phyloP scores from a whole-genome alignment of 257 asterid species.

The Hygrophila difformis region DNA sequence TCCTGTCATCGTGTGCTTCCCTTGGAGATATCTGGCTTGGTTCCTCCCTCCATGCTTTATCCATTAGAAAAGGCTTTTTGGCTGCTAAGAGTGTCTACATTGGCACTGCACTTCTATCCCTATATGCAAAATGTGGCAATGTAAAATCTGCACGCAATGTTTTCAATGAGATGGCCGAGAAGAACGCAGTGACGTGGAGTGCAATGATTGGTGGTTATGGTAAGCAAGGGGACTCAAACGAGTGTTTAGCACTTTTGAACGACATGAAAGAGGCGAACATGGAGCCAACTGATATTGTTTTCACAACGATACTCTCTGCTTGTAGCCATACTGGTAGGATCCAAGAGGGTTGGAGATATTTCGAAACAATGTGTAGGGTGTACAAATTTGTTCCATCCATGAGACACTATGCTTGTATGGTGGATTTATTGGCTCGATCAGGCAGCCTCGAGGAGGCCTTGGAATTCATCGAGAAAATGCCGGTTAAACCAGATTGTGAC shows the following conservation, averaged over 20 bases:
- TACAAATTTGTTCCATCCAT: constrained; percentile 28
- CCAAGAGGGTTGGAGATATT: constrained; percentile 44
- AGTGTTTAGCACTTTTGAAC: constrained; percentile 30
- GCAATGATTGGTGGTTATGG: constrained; percentile 59
- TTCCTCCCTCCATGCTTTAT: constrained; percentile 38
- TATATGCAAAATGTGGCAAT: constrained; percentile 58
- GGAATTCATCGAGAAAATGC: constrained; percentile 43
- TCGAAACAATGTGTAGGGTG: constrained; percentile 27
- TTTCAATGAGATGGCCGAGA: constrained; percentile 39
- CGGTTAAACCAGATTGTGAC: constrained; percentile 31
- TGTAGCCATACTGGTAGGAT: constrained; percentile 49
- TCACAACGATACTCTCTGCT: constrained; percentile 40
- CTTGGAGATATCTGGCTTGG: constrained; percentile 32
- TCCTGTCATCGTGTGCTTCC: constrained; percentile 44
- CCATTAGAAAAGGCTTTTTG: constrained; percentile 32
- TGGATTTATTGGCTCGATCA: constrained; percentile 46
- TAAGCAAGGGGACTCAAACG: constrained; percentile 36
- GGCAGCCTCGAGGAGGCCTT: constrained; percentile 47
- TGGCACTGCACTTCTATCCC: constrained; percentile 47
- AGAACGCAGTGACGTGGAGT: constrained; percentile 43
- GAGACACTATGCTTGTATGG: constrained; percentile 57
- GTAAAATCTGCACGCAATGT: constrained; percentile 35
- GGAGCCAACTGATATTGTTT: constrained; percentile 44
- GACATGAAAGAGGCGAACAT: constrained; percentile 35
- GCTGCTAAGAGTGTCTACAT: constrained; percentile 27